Evolutionary conservation across 306 rosid genomes (phyloP).

Genomic region (Sesbania bispinosa): DNA sequence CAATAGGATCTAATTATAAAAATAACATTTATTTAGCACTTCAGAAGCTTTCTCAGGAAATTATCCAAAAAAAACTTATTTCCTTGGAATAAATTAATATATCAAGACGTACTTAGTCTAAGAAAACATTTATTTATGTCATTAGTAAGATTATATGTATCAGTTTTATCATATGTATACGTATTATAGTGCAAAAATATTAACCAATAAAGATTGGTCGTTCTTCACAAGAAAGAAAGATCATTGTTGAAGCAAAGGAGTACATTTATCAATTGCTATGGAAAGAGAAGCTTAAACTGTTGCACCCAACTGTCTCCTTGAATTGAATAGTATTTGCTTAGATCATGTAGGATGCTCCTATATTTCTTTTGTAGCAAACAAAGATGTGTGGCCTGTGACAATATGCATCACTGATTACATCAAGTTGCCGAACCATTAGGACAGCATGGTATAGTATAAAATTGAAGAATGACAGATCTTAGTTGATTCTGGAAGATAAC

Average conservation of each 20-base stretch:
- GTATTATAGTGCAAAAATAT: neutral
- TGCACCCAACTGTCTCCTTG: neutral
- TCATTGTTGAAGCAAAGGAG: neutral
- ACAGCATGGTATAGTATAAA: conserved; percentile 15
- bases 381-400: neutral
- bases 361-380: conserved; percentile 25
- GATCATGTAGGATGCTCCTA: conserved; percentile 8
- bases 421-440: conserved; percentile 9
- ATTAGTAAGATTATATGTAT: neutral
- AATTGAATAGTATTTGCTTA: conserved; percentile 27
- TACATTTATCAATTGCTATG: neutral
- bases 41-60: no score
- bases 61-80: neutral
- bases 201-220: neutral
- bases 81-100: neutral
- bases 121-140: neutral
- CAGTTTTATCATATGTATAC: no score
- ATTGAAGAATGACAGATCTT: conserved; percentile 37
- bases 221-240: neutral
- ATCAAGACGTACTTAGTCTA: no score
- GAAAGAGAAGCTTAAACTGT: neutral
- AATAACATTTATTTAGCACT: neutral
- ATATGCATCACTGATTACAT: conserved; percentile 28
- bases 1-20: neutral
- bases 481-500: conserved; percentile 33